Conservation (phyloP, 768 basidiomycete genomes). For the Suillus spraguei region DNA sequence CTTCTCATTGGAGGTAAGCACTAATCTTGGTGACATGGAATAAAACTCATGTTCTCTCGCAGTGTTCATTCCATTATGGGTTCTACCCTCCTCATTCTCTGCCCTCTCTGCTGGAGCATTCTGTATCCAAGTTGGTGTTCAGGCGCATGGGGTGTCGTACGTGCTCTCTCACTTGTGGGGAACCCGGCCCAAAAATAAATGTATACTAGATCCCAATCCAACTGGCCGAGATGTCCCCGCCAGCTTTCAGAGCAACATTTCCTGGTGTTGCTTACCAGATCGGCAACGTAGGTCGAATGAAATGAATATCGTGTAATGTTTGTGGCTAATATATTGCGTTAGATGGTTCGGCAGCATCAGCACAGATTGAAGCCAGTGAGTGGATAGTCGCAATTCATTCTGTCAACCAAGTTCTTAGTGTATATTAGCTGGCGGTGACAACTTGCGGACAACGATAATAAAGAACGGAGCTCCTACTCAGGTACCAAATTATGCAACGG, state of each 20-base stretch:
- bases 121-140: constrained; percentile 85
- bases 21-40: constrained; percentile 2
- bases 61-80: constrained; percentile 80
- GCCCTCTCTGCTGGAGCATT: constrained; percentile 83
- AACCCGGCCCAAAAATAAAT: not conserved
- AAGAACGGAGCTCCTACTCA: constrained; percentile 39
- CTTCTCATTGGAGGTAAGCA: constrained; percentile 48
- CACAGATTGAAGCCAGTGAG: constrained; percentile 78
- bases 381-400: constrained; percentile 17
- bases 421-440: constrained; percentile 58
- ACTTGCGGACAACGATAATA: constrained; percentile 52
- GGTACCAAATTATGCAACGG: constrained; percentile 67
- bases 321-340: constrained; percentile 3
- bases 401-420: not conserved
- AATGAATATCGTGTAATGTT: not conserved
- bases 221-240: constrained; percentile 82
- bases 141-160: constrained; percentile 87
- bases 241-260: constrained; percentile 88
- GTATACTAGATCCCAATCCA: constrained; percentile 68
- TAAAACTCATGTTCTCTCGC: constrained; percentile 4
- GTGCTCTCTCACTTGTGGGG: constrained; percentile 25
- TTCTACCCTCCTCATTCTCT: constrained; percentile 69
- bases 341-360: constrained; percentile 75
- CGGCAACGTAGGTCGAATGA: constrained; percentile 55
- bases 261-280: constrained; percentile 85